Evolutionary conservation across 2,329 filamentous ascomycete species (phyloP), one percentile per base, ranked within the genome.

Genomic region (Fusarium sp.): DNA sequence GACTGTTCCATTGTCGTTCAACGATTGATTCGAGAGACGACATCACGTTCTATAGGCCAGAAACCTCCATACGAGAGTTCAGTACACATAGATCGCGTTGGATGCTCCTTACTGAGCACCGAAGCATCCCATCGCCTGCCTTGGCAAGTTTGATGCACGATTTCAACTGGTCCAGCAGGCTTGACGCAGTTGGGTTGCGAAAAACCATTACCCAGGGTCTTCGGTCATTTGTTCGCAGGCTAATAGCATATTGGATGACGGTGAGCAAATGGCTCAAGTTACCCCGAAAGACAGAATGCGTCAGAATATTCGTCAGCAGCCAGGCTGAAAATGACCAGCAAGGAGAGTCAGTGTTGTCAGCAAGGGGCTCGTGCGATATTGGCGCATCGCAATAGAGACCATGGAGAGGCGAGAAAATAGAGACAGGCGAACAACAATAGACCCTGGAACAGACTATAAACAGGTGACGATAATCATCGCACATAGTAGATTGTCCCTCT

Each of bases 61-160:
- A n/a, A n/a, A n/a, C n/a, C n/a, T n/a, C n/a, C n/a, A n/a, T n/a
- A n/a, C n/a, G n/a, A n/a, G n/a, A n/a, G n/a, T n/a, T n/a, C n/a
- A n/a, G n/a, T n/a, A n/a, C n/a, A n/a, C n/a, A n/a, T n/a, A n/a
- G n/a, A n/a, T n/a, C n/a, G n/a, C n/a, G n/a, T n/a, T n/a, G n/a
- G n/a, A n/a, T n/a, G n/a, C n/a, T n/a, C n/a, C n/a, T n/a, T n/a
- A n/a, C n/a, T n/a, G n/a, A n/a, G n/a, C n/a, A n/a, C n/a, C n/a
- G 1, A 35, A 35, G 33, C 1, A 35, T 35, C 33, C 33, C 33
- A 35, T 35, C 33, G 15, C 8, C 15, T 35, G 7, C 15, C 33
- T 2, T 7, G 3, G 1, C 3, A 16, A 15, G 14, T 15, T 16
- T 1, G 20, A n/a, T 39, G 20, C 7, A 4, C 22, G 22, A 4